Evolutionary conservation across 2,329 filamentous ascomycete genomes (phyloP).

Genomic region (Ophiostoma quercus): DNA sequence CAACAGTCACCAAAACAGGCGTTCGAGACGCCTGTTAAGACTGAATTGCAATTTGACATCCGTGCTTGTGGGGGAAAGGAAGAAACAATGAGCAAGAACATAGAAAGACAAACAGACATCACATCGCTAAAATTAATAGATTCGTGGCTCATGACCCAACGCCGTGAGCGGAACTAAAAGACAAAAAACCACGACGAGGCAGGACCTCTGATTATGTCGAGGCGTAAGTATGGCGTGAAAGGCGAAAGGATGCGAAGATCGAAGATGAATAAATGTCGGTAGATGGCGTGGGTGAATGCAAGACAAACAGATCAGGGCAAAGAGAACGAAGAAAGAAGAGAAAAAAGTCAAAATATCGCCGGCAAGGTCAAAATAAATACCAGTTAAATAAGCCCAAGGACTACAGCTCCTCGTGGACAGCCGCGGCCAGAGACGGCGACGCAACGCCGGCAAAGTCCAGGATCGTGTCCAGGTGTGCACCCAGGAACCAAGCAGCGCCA

Average conservation of each 20-base stretch:
- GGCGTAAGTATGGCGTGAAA: background rate
- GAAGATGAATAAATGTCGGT: background rate
- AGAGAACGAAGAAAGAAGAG: background rate
- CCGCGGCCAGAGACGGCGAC: background rate
- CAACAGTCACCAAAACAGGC: conserved; percentile 63
- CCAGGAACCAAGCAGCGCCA: conserved; percentile 69
- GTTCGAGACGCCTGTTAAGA: conserved; percentile 36
- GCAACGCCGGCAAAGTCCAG: conserved; percentile 37
- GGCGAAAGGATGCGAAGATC: background rate
- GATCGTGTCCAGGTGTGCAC: conserved; percentile 74
- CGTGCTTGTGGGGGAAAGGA: conserved; percentile 57
- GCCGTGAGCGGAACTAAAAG: background rate
- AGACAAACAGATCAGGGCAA: background rate
- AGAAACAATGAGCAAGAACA: background rate
- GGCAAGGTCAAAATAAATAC: background rate
- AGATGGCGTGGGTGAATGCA: background rate
- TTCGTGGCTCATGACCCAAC: conserved; percentile 2
- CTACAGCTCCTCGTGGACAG: conserved; percentile 35
- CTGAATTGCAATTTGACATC: conserved; percentile 99
- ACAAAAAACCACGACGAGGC: background rate
- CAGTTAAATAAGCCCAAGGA: background rate
- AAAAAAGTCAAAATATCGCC: conserved; percentile 6
- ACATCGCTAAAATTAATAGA: background rate
- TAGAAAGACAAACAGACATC: background rate
- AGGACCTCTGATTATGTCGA: background rate